Conservation (phyloP, 768 basidiomycete species). For the Mycena kentingensis region DNA sequence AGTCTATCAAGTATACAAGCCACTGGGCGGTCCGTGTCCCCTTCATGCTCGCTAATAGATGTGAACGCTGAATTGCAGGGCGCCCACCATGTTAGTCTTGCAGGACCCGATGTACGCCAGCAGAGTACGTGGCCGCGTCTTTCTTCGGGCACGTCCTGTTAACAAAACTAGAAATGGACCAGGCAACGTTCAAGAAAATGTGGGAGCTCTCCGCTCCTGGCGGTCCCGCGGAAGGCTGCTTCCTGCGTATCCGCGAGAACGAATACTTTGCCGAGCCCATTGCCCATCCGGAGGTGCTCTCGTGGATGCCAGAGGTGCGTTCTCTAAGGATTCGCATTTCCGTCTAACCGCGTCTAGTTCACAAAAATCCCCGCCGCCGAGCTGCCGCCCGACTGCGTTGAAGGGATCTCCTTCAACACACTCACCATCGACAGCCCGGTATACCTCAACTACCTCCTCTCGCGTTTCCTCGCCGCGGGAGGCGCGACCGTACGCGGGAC, state of each 20-base stretch:
- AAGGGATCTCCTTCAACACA: conserved; percentile 64
- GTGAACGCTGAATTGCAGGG: conserved; percentile 47
- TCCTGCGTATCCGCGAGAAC: conserved; percentile 63
- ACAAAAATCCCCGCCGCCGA: conserved; percentile 34
- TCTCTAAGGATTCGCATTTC: conserved; percentile 24
- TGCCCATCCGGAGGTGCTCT: conserved; percentile 43
- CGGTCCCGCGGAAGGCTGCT: conserved; percentile 56
- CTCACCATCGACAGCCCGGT: conserved; percentile 69
- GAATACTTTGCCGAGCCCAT: conserved; percentile 54
- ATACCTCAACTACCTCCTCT: conserved; percentile 72
- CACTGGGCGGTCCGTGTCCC: conserved; percentile 70
- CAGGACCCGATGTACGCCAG: conserved; percentile 51
- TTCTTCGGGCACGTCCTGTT: background rate
- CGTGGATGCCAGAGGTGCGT: conserved; percentile 58
- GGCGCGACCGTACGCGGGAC: conserved; percentile 60
- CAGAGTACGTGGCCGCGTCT: conserved; percentile 45
- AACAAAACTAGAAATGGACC: conserved; percentile 56
- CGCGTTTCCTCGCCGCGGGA: conserved; percentile 64
- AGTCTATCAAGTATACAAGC: conserved; percentile 75
- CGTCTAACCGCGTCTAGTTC: conserved; percentile 35
- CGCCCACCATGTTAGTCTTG: conserved; percentile 73
- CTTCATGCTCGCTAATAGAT: background rate
- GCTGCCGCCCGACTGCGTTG: conserved; percentile 37
- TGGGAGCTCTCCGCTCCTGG: conserved; percentile 71
- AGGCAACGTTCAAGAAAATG: conserved; percentile 73